These are phyloP conservation scores for Oenanthe sinensis DNA, from an alignment of 129 eudicot species.

Conservation along the genomic window DNA sequence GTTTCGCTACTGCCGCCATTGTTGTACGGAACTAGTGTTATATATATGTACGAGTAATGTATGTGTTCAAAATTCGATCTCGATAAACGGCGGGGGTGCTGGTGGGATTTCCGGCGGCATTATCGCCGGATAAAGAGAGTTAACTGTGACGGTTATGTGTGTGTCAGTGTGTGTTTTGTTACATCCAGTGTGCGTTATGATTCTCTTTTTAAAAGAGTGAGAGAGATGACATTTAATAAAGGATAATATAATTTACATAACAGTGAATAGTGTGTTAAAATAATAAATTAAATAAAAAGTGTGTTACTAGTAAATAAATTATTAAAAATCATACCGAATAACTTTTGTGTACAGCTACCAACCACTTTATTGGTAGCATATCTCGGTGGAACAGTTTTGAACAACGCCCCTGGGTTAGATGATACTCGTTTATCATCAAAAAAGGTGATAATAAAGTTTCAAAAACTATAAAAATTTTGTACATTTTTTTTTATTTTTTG, in stretches of 20 bases:
- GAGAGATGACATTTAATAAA: background rate
- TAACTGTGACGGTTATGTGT: constrained; percentile 14
- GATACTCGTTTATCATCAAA: background rate
- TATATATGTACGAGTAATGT: background rate
- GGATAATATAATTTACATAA: background rate
- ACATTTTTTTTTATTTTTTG: too few species aligned
- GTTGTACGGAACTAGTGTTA: background rate
- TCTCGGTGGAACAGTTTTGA: background rate
- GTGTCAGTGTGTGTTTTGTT: background rate
- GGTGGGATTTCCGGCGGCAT: constrained; percentile 55
- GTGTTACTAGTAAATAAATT: background rate
- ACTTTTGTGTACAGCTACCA: constrained; percentile 6
- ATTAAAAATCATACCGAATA: background rate
- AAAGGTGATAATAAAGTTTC: background rate
- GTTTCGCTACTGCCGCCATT: constrained; percentile 37
- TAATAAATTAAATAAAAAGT: background rate
- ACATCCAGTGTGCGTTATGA: constrained; percentile 15
- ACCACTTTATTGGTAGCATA: background rate
- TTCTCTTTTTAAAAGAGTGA: background rate
- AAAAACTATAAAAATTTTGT: background rate
- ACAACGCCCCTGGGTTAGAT: background rate
- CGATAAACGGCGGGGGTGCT: constrained; percentile 39
- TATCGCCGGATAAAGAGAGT: constrained; percentile 15
- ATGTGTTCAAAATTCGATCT: background rate
- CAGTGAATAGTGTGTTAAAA: background rate